These are phyloP conservation scores for Pochonia chlamydosporia DNA, from an alignment of 2,329 filamentous ascomycete genomes.

Conservation along the genomic window DNA sequence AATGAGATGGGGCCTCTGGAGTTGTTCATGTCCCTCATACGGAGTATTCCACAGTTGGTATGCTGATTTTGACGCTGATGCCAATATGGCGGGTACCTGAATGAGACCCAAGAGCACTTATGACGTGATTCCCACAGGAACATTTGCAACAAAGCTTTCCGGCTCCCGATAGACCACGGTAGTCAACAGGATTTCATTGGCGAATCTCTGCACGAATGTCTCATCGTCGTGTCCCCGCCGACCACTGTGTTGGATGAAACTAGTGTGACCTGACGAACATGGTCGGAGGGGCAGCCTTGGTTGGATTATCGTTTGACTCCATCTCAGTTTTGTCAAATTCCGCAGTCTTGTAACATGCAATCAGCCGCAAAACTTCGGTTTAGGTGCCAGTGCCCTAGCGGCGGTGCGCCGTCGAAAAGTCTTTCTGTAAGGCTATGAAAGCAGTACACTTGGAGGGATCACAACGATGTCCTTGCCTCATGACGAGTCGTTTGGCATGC, in stretches of 20 bases:
- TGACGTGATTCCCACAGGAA: too few species aligned
- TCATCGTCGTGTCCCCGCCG: not conserved
- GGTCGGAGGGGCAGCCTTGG: not conserved
- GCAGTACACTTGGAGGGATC: too few species aligned
- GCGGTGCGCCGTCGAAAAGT: not conserved
- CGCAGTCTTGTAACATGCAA: not conserved
- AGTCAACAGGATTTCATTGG: not conserved
- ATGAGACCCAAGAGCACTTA: not conserved
- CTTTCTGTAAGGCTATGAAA: too few species aligned
- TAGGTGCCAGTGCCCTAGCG: not conserved
- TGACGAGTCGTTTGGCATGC: too few species aligned
- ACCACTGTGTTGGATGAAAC: not conserved
- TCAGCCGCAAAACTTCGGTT: not conserved
- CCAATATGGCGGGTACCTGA: not conserved
- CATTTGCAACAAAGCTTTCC: not conserved
- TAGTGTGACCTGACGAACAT: not conserved
- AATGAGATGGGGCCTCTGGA: too few species aligned
- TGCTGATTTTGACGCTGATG: too few species aligned
- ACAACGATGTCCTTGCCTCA: not conserved
- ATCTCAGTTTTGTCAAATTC: too few species aligned
- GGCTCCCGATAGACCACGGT: not conserved
- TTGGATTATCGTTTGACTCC: not conserved
- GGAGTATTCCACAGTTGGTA: too few species aligned
- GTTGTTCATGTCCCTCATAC: too few species aligned
- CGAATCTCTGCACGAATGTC: not conserved